Evolutionary conservation across 73 alveolate species (phyloP), one percentile per base, ranked within the genome.

Genomic region (Paramecium octaurelia): DNA sequence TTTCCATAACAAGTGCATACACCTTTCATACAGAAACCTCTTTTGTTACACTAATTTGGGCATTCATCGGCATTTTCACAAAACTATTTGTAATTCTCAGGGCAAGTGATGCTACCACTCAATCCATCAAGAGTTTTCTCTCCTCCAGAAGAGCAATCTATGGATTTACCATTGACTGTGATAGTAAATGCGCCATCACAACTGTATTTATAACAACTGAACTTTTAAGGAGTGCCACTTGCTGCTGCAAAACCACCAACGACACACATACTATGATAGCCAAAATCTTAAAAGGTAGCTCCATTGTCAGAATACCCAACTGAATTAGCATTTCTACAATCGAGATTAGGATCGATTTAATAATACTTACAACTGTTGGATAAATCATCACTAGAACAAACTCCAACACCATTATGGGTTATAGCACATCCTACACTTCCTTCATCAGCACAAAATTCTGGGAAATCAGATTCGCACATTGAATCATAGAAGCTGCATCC

Each of bases 251-350:
- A 54, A 3, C 69, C 69, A n/a, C 69, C 69, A n/a, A 54, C 8
- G 27, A 68, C 85, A 68, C 85, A 68, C 85, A 68, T 68, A 24
- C 85, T 68, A 12, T 68, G 6, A 68, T 68, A 68, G 10, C 85
- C 85, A 23, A 68, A 68, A 68, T 24, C 42, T 34, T 68, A 29
- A 35, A 68, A 68, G 3, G 48, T 35, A 9, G 27, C 85, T 24
- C 1, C 27, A 27, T 68, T 31, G 11, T 68, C 50, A 14, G 84
- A 4, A 10, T 75, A 36, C 35, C 60, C 38, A 11, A 1, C 7
- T 12, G 42, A 31, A 36, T 36, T 34, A 21, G 88, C 64, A 75
- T 75, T 44, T 40, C 88, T 75, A 20, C 88, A 75, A 75, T 40
- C 60, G 1, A 75, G 8, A 11, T 36, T 10, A 34, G 23, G 24